These are phyloP conservation scores for Saussurea involucrata DNA, from an alignment of 129 eudicot species.

Conservation along the genomic window DNA sequence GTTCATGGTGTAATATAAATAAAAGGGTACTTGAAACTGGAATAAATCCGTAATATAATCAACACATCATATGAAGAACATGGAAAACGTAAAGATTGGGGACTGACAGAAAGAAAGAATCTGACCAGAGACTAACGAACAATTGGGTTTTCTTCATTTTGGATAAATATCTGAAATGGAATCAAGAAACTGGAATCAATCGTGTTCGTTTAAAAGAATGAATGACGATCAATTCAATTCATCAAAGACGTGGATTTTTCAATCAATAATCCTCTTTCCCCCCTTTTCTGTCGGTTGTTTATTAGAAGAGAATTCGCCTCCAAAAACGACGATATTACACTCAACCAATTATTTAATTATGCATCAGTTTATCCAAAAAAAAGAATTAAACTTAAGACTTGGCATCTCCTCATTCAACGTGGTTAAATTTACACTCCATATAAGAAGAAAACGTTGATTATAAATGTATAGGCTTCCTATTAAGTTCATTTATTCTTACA, in stretches of 20 bases:
- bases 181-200: constrained; percentile 6
- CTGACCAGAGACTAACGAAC: constrained; percentile 12
- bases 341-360: constrained; percentile 15
- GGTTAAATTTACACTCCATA: constrained; percentile 13
- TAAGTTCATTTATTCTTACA: no score
- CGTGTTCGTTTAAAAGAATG: neutral
- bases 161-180: neutral
- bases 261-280: neutral
- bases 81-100: neutral
- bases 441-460: neutral
- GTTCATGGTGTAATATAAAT: neutral
- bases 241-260: neutral
- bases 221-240: neutral
- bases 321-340: constrained; percentile 15
- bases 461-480: neutral
- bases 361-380: neutral
- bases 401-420: constrained; percentile 14
- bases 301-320: neutral
- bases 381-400: neutral
- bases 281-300: constrained; percentile 18
- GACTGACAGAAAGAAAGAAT: constrained; percentile 11
- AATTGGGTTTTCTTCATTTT: constrained; percentile 1
- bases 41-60: neutral
- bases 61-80: constrained; percentile 1
- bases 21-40: constrained; percentile 1